These are phyloP conservation scores for Litsea cubeba DNA, from an alignment of 164 flowering plant genomes.

Conservation along the genomic window DNA sequence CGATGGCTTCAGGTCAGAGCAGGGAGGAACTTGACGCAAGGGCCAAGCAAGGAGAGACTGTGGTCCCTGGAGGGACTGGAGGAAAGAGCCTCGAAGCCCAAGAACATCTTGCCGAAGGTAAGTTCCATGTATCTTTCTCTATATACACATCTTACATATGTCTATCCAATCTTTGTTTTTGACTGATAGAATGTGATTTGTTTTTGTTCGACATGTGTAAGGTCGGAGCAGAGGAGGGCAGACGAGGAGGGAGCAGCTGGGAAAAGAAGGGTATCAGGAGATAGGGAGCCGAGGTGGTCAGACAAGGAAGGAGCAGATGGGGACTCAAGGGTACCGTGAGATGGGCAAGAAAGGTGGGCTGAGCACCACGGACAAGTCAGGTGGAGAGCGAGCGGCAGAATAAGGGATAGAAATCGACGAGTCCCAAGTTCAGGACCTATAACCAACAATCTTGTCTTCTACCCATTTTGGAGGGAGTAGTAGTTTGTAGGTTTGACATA, in stretches of 20 bases:
- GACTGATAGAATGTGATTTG: not conserved
- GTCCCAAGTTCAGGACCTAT: constrained; percentile 53
- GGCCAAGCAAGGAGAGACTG: constrained; percentile 77
- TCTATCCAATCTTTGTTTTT: not conserved
- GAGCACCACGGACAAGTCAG: constrained; percentile 58
- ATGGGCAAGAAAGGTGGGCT: constrained; percentile 57
- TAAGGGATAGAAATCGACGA: constrained; percentile 67
- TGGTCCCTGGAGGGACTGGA: constrained; percentile 74
- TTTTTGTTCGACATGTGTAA: constrained; percentile 1
- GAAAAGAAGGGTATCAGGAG: constrained; percentile 57
- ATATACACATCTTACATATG: not conserved
- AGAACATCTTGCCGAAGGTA: constrained; percentile 78
- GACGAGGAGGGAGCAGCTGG: constrained; percentile 51
- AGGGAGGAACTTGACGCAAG: constrained; percentile 49
- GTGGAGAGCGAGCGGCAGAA: constrained; percentile 52
- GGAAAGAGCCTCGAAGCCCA: constrained; percentile 87
- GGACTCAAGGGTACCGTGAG: constrained; percentile 46
- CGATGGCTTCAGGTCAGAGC: constrained; percentile 38
- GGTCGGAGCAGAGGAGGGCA: constrained; percentile 75
- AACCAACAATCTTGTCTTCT: not conserved
- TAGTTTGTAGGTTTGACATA: too few relatives aligned
- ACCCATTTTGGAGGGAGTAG: too few relatives aligned
- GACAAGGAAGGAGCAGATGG: constrained; percentile 52
- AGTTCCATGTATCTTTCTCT: not conserved
- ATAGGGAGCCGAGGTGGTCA: constrained; percentile 74